Evolutionary conservation across 2,329 filamentous ascomycete species (phyloP).

Genomic region (Fusarium bulbicola): DNA sequence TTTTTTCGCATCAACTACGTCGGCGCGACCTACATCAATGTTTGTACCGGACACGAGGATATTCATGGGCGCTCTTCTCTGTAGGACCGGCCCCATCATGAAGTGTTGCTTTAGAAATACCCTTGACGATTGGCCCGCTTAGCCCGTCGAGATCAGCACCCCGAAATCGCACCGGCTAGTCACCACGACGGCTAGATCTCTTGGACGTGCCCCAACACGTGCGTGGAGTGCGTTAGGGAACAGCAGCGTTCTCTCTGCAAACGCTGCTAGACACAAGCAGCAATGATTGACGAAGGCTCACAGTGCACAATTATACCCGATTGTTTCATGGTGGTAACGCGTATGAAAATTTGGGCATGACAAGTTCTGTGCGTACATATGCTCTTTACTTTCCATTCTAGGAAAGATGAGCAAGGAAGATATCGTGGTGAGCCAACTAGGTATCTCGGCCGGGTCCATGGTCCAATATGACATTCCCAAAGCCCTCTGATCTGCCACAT

Average conservation of each 20-base stretch:
- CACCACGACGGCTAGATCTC: conserved; percentile 30
- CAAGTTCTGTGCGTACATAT: conserved; percentile 1
- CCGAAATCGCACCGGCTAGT: conserved; percentile 16
- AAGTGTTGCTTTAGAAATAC: neutral
- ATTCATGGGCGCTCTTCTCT: neutral
- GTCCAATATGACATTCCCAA: conserved; percentile 2
- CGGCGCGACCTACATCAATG: neutral
- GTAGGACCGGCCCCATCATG: neutral
- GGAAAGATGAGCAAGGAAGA: neutral
- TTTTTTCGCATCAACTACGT: neutral
- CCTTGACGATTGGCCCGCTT: conserved; percentile 16
- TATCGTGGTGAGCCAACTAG: neutral
- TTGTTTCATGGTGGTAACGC: conserved; percentile 25
- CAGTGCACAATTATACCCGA: conserved; percentile 6
- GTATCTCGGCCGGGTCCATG: conserved; percentile 1
- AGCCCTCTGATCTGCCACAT: conserved; percentile 25
- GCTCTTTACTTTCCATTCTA: neutral
- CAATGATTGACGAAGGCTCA: conserved; percentile 26
- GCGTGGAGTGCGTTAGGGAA: conserved; percentile 10
- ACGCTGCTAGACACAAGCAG: conserved; percentile 23
- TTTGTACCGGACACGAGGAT: neutral
- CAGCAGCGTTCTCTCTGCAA: conserved; percentile 7
- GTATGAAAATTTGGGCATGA: conserved; percentile 6
- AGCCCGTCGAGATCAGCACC: conserved; percentile 25
- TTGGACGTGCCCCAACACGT: conserved; percentile 1